Percentiles rank a stretch among this genome's conserved stretches.
Conservation (phyloP, 179 eudicot genomes). For the Amaranthus tricolor region DNA sequence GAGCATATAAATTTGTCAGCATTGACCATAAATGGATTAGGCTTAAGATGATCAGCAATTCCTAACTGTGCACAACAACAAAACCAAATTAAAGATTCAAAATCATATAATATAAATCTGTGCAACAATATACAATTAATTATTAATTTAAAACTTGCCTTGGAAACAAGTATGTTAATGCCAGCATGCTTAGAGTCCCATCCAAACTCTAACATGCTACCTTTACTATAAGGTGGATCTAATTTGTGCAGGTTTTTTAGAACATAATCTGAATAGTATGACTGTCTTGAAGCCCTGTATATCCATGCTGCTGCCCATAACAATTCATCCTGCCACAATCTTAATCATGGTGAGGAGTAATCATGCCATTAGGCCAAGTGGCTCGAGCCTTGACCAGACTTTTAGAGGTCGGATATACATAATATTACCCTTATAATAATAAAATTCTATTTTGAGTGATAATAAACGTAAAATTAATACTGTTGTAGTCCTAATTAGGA, state of each 20-base stretch:
- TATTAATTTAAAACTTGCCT: no score
- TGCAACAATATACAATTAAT: no score
- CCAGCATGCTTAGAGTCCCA: slow-evolving; percentile 76
- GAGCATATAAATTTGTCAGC: slow-evolving; percentile 58
- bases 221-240: slow-evolving; percentile 25
- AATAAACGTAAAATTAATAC: no score
- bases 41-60: slow-evolving; percentile 19
- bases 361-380: no score
- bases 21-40: slow-evolving; percentile 32
- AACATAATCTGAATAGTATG: slow-evolving; percentile 44
- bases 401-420: no score
- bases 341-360: no score
- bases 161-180: slow-evolving; percentile 53
- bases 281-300: slow-evolving; percentile 45
- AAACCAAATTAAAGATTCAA: background rate
- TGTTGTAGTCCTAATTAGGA: background rate
- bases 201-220: slow-evolving; percentile 53
- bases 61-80: slow-evolving; percentile 30
- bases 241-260: slow-evolving; percentile 29
- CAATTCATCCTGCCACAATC: slow-evolving; percentile 54
- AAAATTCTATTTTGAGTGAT: no score
- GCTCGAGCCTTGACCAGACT: no score
- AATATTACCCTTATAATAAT: no score
- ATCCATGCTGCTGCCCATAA: slow-evolving; percentile 81
- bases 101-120: no score